Base-by-base conservation (phyloP, 2,329 filamentous ascomycete species). In the Neopestalotiopsis clavispora region DNA sequence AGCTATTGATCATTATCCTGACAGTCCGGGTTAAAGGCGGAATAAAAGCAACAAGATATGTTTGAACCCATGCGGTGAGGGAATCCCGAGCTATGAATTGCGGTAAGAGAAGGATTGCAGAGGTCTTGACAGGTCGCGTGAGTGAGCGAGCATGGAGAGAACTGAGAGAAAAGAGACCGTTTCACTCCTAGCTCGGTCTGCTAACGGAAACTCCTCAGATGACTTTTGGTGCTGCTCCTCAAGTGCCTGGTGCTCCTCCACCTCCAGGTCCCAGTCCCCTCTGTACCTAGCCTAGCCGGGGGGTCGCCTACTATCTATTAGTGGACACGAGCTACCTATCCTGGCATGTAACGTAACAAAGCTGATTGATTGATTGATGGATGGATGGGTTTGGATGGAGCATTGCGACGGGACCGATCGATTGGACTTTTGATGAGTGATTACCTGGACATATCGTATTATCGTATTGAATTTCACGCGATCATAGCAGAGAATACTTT, bases 321-420 rank as follows among this genome's bases (percentile, higher is more conserved):
- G 45, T 52, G 45, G 45, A 52, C 45, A 52, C 45, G 45, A 52
- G 45, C 45, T n/a, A 13, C 42, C 7, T 14, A 14, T n/a, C 14
- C 28, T 30, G 34, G 32, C 30, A 62, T 62, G 59, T 62, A 62
- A 62, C 59, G 59, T 62, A 62, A 40, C 32, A 62, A 62, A 62
- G 59, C 32, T 40, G 59, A 40, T 32, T 62, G 59, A 34, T 62
- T 34, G 32, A 61, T 32, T 14, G 14, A 28, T 28, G 23, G 23
- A 28, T 28, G 23, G 23, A 28, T 28, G 23, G 23, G 23, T 28
- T 28, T 28, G 3, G 23, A 38, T 38, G 34, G 34, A 38, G 34
- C 34, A 10, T 28, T 10, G 34, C 34, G 5, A 38, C 34, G 34
- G 34, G 34, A 38, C 34, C 34, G 34, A 38, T 38, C 34, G 34